Percentiles rank a stretch among this genome's conserved stretches.
These are phyloP conservation scores for Dissophora ornata DNA, from an alignment of 192 early-diverging fungal species.

Conservation along the genomic window DNA sequence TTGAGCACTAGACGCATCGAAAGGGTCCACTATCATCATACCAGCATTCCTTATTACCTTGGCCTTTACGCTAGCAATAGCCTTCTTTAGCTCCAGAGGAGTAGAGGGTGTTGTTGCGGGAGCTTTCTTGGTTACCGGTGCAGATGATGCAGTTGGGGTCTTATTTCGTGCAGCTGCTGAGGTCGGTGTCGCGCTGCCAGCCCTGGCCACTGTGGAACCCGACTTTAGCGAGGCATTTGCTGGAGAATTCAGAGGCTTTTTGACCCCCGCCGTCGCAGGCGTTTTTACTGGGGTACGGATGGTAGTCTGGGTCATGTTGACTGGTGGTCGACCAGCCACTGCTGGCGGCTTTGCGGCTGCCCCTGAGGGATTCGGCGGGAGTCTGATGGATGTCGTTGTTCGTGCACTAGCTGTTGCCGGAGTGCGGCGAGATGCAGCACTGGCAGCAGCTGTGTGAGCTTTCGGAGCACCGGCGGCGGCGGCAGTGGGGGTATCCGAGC, in stretches of 20 bases:
- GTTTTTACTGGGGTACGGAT: slow-evolving; percentile 18
- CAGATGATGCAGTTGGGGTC: too few species aligned
- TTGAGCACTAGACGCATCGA: too few species aligned
- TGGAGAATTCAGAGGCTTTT: slow-evolving; percentile 3
- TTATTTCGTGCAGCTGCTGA: background rate
- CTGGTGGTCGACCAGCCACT: slow-evolving; percentile 29
- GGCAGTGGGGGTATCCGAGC: background rate
- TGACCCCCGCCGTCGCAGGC: background rate
- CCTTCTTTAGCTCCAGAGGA: slow-evolving; percentile 26
- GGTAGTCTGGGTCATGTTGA: slow-evolving; percentile 48
- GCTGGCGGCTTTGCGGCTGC: slow-evolving; percentile 26
- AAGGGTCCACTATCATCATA: too few species aligned
- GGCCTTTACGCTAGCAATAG: slow-evolving; percentile 12
- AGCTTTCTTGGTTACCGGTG: background rate
- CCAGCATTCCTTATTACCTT: too few species aligned
- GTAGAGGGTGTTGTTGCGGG: background rate
- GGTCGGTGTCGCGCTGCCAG: background rate
- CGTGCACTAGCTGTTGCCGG: slow-evolving; percentile 21
- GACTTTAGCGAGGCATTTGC: background rate
- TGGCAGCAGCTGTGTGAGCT: too few species aligned
- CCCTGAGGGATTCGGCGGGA: slow-evolving; percentile 9
- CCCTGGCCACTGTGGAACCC: background rate
- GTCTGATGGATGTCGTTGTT: slow-evolving; percentile 37
- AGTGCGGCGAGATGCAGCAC: slow-evolving; percentile 4
- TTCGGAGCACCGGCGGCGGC: too few species aligned